These are phyloP conservation scores for Linnemannia elongata DNA, from an alignment of 192 early-diverging fungal species.

Conservation along the genomic window DNA sequence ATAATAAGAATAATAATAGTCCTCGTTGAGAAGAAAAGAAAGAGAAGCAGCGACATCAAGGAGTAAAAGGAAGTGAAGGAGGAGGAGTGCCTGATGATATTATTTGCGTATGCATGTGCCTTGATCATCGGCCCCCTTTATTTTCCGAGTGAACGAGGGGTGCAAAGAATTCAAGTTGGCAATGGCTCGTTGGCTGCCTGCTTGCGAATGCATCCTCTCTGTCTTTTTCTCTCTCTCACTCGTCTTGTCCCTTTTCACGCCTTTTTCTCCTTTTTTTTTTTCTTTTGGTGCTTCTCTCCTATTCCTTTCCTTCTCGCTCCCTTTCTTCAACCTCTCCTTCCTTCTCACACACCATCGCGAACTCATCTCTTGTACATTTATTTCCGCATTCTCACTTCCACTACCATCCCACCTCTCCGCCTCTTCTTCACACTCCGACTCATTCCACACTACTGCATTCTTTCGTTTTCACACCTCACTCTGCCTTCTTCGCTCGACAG, in stretches of 20 bases:
- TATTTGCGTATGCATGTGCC: not conserved
- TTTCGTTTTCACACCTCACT: not conserved
- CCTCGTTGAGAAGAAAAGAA: not conserved
- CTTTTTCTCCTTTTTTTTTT: not conserved
- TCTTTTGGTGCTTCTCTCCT: conserved; percentile 6
- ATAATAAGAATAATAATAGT: not conserved
- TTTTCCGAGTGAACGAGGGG: not conserved
- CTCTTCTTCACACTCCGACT: not conserved
- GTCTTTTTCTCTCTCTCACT: not conserved
- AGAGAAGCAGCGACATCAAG: not conserved
- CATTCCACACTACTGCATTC: not conserved
- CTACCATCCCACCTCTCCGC: not conserved
- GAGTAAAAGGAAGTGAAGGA: not conserved
- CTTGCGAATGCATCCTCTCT: not conserved
- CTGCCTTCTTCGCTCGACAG: not conserved
- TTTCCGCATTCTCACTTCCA: not conserved
- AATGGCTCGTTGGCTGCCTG: not conserved
- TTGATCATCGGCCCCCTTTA: conserved; percentile 5
- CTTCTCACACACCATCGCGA: not conserved
- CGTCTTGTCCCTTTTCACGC: not conserved
- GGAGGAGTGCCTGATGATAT: not conserved
- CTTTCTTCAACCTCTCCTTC: not conserved
- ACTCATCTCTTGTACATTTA: not conserved
- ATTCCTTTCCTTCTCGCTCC: not conserved
- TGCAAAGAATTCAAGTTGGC: not conserved